Percentiles rank a stretch among this genome's conserved stretches.
These are phyloP conservation scores for Brettanomyces anomalus DNA, from an alignment of 805 yeast genomes.

Conservation along the genomic window DNA sequence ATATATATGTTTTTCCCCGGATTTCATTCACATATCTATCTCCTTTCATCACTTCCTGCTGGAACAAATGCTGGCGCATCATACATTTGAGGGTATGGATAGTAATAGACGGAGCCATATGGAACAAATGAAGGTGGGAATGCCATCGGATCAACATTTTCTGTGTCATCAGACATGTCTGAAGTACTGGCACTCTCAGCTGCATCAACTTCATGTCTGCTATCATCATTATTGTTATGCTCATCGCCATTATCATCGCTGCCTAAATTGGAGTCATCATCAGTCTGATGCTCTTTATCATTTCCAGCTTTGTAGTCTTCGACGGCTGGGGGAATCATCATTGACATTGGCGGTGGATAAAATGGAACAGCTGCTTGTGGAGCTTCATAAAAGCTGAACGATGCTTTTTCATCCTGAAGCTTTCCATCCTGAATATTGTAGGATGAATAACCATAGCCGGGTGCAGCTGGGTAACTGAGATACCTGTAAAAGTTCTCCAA, in stretches of 20 bases:
- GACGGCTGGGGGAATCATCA: not conserved
- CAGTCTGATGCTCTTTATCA: not conserved
- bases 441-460: conserved; percentile 8
- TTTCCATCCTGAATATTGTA: not conserved
- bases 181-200: too few species aligned
- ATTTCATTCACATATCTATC: too few species aligned
- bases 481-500: conserved; percentile 20
- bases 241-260: not conserved
- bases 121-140: not conserved
- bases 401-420: too few species aligned
- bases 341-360: not conserved
- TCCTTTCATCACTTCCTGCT: too few species aligned
- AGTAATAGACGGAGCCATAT: conserved; percentile 1
- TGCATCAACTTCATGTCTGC: too few species aligned
- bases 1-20: too few species aligned
- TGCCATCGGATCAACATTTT: not conserved
- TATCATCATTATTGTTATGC: not conserved
- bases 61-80: too few species aligned
- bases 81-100: not conserved
- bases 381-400: not conserved
- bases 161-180: too few species aligned
- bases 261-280: conserved; percentile 1
- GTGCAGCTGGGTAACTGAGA: conserved; percentile 10
- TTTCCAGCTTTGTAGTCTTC: not conserved
- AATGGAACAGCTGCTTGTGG: not conserved